Evolutionary conservation across 2,329 filamentous ascomycete species (phyloP).

Genomic region (Paracoccidioides lutzii): DNA sequence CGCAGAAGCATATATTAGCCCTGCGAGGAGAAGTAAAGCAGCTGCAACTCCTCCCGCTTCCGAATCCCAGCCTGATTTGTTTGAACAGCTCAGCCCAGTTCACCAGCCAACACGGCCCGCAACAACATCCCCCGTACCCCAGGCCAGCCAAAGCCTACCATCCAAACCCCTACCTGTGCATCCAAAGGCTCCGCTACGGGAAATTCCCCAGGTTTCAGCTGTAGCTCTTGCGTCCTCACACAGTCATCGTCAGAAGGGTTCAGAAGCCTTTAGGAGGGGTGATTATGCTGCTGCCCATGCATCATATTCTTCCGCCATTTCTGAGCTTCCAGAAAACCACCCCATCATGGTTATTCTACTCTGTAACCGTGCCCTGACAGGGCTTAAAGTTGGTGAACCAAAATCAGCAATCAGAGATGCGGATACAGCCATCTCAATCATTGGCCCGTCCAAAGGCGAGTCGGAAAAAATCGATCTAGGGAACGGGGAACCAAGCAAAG

Average conservation of each 20-base stretch:
- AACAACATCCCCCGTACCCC: conserved; percentile 24
- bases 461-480: conserved; percentile 64
- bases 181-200: conserved; percentile 37
- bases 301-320: conserved; percentile 66
- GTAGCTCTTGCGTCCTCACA: conserved; percentile 62
- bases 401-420: conserved; percentile 78
- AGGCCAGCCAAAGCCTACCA: conserved; percentile 30
- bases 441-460: conserved; percentile 66
- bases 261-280: conserved; percentile 83
- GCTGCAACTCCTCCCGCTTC: conserved; percentile 34
- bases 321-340: conserved; percentile 61
- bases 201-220: conserved; percentile 52
- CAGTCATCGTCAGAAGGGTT: conserved; percentile 65
- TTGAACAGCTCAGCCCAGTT: conserved; percentile 38
- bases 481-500: conserved; percentile 53
- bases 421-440: conserved; percentile 64
- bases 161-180: conserved; percentile 33
- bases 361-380: conserved; percentile 81
- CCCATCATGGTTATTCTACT: conserved; percentile 79
- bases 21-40: conserved; percentile 63
- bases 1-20: conserved; percentile 75
- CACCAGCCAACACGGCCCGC: conserved; percentile 23
- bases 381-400: conserved; percentile 81
- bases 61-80: conserved; percentile 48
- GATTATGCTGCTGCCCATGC: conserved; percentile 80